phyloP scores from a whole-genome alignment of 2,329 filamentous ascomycete genomes.

The Colletotrichum camelliae region DNA sequence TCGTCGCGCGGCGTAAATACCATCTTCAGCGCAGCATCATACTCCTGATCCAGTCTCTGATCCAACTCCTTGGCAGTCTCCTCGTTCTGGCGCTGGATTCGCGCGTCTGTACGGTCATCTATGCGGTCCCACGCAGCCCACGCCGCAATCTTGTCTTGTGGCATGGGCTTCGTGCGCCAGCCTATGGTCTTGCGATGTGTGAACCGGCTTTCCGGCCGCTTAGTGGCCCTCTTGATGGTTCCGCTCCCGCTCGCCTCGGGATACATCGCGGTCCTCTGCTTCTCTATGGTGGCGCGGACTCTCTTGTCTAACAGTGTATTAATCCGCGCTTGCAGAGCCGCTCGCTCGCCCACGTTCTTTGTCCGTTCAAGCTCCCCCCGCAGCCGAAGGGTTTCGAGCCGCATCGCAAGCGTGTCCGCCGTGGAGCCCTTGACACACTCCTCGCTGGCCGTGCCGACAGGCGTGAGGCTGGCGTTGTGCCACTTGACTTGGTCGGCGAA shows the following conservation, averaged over 20 bases:
- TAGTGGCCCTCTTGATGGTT: neutral
- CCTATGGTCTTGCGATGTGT: neutral
- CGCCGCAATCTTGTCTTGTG: neutral
- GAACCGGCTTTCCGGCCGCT: neutral
- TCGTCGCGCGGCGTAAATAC: neutral
- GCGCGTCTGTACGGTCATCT: neutral
- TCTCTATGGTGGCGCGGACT: neutral
- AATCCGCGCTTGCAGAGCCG: neutral
- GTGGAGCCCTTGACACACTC: neutral
- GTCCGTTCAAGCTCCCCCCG: neutral
- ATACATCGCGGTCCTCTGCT: neutral
- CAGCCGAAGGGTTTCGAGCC: neutral
- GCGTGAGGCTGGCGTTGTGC: neutral
- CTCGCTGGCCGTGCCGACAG: neutral
- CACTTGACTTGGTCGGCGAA: neutral
- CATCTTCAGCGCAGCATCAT: neutral
- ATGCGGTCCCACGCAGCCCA: neutral
- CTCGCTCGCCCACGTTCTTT: neutral
- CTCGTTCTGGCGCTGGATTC: neutral
- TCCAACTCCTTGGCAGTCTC: neutral
- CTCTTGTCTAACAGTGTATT: neutral
- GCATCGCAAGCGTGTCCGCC: neutral
- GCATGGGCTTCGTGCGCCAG: accelerated
- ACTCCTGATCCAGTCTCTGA: accelerated
- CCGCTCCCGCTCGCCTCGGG: neutral